Conservation (phyloP, 805 yeast species). For the Schizosaccharomyces pombe region DNA sequence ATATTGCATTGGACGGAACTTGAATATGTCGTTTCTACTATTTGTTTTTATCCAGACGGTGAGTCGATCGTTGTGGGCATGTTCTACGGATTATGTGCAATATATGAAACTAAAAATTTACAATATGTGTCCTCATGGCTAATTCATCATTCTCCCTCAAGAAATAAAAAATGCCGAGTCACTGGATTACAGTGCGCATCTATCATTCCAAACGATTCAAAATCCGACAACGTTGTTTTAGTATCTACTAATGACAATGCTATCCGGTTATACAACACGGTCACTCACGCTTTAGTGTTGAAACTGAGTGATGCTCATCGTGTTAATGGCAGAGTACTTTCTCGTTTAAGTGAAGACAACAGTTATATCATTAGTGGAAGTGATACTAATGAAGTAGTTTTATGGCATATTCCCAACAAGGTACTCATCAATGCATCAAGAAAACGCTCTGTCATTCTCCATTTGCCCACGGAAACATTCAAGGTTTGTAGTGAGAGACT, state of each 20-base stretch:
- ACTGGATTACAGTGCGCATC: background rate
- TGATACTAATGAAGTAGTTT: background rate
- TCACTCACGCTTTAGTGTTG: background rate
- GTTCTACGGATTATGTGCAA: background rate
- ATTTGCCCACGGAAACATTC: background rate
- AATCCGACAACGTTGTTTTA: background rate
- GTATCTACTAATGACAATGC: background rate
- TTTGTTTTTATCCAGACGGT: background rate
- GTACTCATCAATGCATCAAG: background rate
- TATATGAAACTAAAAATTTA: background rate
- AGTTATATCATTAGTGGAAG: background rate
- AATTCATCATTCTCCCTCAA: background rate
- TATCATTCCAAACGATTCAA: background rate
- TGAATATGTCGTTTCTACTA: background rate
- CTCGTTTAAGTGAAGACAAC: background rate
- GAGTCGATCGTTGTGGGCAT: background rate
- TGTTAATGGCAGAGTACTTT: background rate
- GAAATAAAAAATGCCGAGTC: background rate
- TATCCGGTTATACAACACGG: background rate
- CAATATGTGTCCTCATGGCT: background rate
- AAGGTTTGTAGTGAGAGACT: background rate
- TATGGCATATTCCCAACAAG: background rate
- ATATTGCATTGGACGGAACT: background rate
- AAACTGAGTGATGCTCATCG: background rate
- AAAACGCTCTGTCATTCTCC: background rate